These are phyloP conservation scores for Poa annua DNA, from an alignment of 176 grass and related monocot genomes.

Conservation along the genomic window DNA sequence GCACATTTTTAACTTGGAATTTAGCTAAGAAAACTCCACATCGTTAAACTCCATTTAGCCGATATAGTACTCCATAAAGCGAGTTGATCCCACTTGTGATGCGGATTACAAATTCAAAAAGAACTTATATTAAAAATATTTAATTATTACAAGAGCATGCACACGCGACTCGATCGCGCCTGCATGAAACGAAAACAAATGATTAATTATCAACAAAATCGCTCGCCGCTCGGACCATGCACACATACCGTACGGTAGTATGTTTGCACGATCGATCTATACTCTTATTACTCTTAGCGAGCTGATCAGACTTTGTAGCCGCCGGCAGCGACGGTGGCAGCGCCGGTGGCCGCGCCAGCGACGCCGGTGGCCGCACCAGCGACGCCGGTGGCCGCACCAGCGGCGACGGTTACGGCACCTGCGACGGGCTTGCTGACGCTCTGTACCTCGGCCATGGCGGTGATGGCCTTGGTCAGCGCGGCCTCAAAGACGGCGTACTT, in stretches of 20 bases:
- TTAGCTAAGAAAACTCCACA: no score
- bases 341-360: no score
- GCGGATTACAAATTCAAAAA: background rate
- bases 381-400: background rate
- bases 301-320: constrained; percentile 18
- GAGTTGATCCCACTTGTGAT: no score
- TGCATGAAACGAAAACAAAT: constrained; percentile 3
- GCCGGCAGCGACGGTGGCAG: background rate
- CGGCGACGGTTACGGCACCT: background rate
- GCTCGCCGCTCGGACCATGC: background rate
- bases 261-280: background rate
- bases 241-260: background rate
- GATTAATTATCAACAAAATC: background rate
- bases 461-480: constrained; percentile 26
- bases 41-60: no score
- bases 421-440: background rate
- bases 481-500: constrained; percentile 10
- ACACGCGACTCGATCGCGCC: background rate
- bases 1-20: no score
- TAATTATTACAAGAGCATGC: background rate
- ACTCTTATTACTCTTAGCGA: background rate
- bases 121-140: background rate
- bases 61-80: no score
- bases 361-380: background rate
- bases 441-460: background rate